phyloP scores from a whole-genome alignment of 2,329 filamentous ascomycete species.

The Purpureocillium lavendulum region DNA sequence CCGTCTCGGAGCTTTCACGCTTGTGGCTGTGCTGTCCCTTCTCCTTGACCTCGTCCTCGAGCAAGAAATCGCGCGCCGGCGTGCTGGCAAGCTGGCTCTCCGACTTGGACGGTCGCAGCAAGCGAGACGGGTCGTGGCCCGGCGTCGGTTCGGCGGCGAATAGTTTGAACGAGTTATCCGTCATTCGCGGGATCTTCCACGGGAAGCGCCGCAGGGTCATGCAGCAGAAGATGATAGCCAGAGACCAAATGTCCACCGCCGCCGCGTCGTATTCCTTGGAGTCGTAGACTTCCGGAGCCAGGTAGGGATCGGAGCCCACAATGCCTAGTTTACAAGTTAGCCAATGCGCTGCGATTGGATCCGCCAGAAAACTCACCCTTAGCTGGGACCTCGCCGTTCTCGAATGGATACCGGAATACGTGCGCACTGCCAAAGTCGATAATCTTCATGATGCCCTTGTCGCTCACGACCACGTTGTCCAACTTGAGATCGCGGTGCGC shows the following conservation, averaged over 20 bases:
- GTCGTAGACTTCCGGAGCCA: conserved; percentile 95
- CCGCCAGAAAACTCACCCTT: conserved; percentile 22
- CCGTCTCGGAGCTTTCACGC: conserved; percentile 2
- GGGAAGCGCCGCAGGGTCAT: conserved; percentile 94
- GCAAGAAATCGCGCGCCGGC: conserved; percentile 28
- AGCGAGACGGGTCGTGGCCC: conserved; percentile 51
- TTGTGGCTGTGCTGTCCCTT: conserved; percentile 11
- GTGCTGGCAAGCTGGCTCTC: conserved; percentile 33
- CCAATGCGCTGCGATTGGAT: neutral
- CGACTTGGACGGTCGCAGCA: conserved; percentile 37
- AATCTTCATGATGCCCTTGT: conserved; percentile 96
- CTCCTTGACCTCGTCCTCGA: conserved; percentile 22
- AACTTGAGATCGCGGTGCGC: conserved; percentile 93
- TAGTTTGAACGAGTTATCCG: conserved; percentile 90
- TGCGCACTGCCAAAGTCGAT: conserved; percentile 98
- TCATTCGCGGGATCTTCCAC: conserved; percentile 88
- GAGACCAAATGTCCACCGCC: conserved; percentile 92
- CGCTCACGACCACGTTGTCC: conserved; percentile 96
- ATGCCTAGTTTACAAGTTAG: conserved; percentile 35
- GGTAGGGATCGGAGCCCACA: conserved; percentile 84
- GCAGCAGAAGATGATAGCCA: conserved; percentile 98
- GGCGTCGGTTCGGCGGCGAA: conserved; percentile 82
- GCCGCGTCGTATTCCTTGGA: conserved; percentile 88
- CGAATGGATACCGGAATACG: conserved; percentile 95
- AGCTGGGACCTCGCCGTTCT: conserved; percentile 49